phyloP scores from a whole-genome alignment of 2,329 filamentous ascomycete species.

The Penicillium olsonii region DNA sequence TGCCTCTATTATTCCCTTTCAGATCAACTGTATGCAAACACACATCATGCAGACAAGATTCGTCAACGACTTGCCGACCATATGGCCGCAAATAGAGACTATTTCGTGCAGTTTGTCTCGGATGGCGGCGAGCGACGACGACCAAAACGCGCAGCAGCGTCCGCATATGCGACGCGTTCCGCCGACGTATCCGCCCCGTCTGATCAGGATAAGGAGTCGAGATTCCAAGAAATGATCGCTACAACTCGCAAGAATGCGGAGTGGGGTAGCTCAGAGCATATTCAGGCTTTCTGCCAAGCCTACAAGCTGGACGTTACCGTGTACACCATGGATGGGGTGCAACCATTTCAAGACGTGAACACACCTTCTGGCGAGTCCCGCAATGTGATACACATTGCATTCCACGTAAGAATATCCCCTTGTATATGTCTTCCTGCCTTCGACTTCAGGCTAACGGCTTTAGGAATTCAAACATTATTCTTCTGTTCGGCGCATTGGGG shows the following conservation, averaged over 20 bases:
- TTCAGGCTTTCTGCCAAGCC: slow-evolving; percentile 65
- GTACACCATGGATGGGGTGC: slow-evolving; percentile 49
- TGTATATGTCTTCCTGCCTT: neutral
- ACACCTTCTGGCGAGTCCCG: slow-evolving; percentile 38
- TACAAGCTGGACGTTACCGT: slow-evolving; percentile 65
- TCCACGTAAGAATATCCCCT: slow-evolving; percentile 55
- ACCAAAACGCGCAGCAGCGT: slow-evolving; percentile 53
- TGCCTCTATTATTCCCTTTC: slow-evolving; percentile 70
- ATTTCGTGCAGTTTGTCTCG: slow-evolving; percentile 65
- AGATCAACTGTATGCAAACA: slow-evolving; percentile 66
- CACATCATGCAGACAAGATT: slow-evolving; percentile 59
- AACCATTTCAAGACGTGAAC: slow-evolving; percentile 49
- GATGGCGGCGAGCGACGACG: slow-evolving; percentile 60
- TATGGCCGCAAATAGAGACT: slow-evolving; percentile 60
- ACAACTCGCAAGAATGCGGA: slow-evolving; percentile 62
- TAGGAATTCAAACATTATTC: slow-evolving; percentile 68
- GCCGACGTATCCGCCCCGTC: slow-evolving; percentile 47
- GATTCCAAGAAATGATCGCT: slow-evolving; percentile 60
- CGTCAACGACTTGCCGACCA: slow-evolving; percentile 61
- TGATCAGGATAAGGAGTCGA: slow-evolving; percentile 57
- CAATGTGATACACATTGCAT: slow-evolving; percentile 59
- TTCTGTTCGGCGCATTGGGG: slow-evolving; percentile 62
- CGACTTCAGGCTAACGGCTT: slow-evolving; percentile 16
- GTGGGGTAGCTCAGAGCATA: slow-evolving; percentile 68
- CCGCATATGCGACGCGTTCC: slow-evolving; percentile 48